phyloP scores from a whole-genome alignment of 2,329 filamentous ascomycete genomes.

The Botryosphaeria dothidea region DNA sequence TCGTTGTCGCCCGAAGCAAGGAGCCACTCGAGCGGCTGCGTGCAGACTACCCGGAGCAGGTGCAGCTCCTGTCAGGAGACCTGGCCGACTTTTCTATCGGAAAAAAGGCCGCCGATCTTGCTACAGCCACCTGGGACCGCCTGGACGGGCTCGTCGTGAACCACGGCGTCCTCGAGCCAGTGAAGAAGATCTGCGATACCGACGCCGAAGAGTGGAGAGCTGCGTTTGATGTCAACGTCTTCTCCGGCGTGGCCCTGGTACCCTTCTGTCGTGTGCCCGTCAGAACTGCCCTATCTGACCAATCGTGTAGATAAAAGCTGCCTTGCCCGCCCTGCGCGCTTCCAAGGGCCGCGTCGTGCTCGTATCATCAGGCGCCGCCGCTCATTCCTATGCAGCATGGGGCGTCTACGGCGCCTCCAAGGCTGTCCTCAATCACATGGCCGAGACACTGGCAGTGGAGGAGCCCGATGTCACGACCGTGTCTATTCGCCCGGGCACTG shows the following conservation, averaged over 20 bases:
- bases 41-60: slow-evolving; percentile 52
- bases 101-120: slow-evolving; percentile 63
- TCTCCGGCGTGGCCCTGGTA: slow-evolving; percentile 79
- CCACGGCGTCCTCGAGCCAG: slow-evolving; percentile 78
- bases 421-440: slow-evolving; percentile 79
- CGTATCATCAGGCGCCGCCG: slow-evolving; percentile 72
- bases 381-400: slow-evolving; percentile 66
- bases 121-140: slow-evolving; percentile 66
- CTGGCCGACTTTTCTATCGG: slow-evolving; percentile 56
- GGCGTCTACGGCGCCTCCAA: slow-evolving; percentile 80
- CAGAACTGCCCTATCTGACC: slow-evolving; percentile 24
- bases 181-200: slow-evolving; percentile 68
- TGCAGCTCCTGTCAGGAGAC: slow-evolving; percentile 61
- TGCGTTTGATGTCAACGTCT: slow-evolving; percentile 82
- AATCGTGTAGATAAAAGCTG: slow-evolving; percentile 63
- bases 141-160: slow-evolving; percentile 86
- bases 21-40: slow-evolving; percentile 53
- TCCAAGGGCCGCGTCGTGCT: slow-evolving; percentile 73
- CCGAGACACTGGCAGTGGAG: slow-evolving; percentile 70
- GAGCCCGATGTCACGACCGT: slow-evolving; percentile 75
- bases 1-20: slow-evolving; percentile 59
- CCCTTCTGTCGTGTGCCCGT: slow-evolving; percentile 26
- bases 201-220: slow-evolving; percentile 73
- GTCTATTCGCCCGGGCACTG: slow-evolving; percentile 74
- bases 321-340: slow-evolving; percentile 67